Conservation (phyloP, 768 basidiomycete genomes). For the Podaxis sp. region DNA sequence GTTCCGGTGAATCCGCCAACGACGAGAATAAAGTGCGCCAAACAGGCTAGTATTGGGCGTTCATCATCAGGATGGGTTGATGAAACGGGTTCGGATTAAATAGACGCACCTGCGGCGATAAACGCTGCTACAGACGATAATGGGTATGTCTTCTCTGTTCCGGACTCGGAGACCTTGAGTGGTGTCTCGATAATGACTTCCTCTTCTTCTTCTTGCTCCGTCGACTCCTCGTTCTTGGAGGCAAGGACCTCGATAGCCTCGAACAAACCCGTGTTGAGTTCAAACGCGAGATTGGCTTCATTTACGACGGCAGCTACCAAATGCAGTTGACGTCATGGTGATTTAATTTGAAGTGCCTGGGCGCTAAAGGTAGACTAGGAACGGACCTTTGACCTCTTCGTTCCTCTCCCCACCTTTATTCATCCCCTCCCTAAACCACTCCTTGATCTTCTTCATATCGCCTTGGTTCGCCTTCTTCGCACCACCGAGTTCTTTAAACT, state of each 20-base stretch:
- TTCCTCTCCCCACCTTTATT: slow-evolving; percentile 46
- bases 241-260: slow-evolving; percentile 28
- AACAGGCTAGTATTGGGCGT: slow-evolving; percentile 35
- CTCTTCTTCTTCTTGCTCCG: slow-evolving; percentile 4
- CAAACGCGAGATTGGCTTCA: slow-evolving; percentile 52
- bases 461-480: slow-evolving; percentile 46
- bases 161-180: neutral
- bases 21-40: slow-evolving; percentile 50
- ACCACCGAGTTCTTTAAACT: slow-evolving; percentile 58
- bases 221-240: slow-evolving; percentile 13
- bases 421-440: slow-evolving; percentile 64
- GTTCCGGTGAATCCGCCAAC: slow-evolving; percentile 47
- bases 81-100: neutral
- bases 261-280: slow-evolving; percentile 48
- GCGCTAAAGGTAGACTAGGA: neutral
- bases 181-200: neutral
- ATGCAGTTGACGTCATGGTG: neutral
- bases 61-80: neutral
- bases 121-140: slow-evolving; percentile 36
- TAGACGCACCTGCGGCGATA: slow-evolving; percentile 32
- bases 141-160: slow-evolving; percentile 26
- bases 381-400: slow-evolving; percentile 41
- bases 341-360: neutral
- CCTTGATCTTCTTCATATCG: slow-evolving; percentile 73
- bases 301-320: slow-evolving; percentile 41